phyloP scores from a whole-genome alignment of 1,139 yeast species.

The Geotrichum bryndzae region DNA sequence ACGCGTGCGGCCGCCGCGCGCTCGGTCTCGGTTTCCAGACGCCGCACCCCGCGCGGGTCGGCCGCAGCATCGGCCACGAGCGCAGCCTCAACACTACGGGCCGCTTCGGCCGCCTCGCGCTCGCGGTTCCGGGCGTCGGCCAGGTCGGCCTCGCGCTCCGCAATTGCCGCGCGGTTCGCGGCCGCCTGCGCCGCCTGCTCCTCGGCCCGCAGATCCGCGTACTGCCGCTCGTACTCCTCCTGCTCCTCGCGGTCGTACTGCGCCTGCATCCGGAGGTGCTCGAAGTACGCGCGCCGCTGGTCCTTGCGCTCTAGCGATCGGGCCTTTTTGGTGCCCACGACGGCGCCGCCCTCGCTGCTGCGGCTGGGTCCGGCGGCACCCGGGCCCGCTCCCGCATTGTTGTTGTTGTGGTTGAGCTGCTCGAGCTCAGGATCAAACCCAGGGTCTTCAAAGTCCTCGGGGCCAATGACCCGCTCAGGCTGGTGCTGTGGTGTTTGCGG shows the following conservation, averaged over 20 bases:
- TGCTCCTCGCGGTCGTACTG: slow-evolving; percentile 14
- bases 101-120: not conserved
- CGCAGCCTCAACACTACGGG: not conserved
- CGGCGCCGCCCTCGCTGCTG: not conserved
- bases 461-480: slow-evolving; percentile 11
- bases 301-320: slow-evolving; percentile 19
- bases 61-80: not conserved
- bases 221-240: slow-evolving; percentile 15
- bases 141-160: slow-evolving; percentile 1
- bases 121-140: not conserved
- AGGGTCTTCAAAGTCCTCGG: slow-evolving; percentile 16
- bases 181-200: slow-evolving; percentile 5
- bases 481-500: not conserved
- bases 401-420: slow-evolving; percentile 4
- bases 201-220: slow-evolving; percentile 14
- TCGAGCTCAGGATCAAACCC: slow-evolving; percentile 12
- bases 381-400: not conserved
- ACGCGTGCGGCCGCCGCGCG: not conserved
- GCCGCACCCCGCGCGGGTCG: not conserved
- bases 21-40: not conserved
- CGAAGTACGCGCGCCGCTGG: slow-evolving; percentile 18
- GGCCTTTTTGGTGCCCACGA: slow-evolving; percentile 19
- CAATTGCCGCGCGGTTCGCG: slow-evolving; percentile 12
- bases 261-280: slow-evolving; percentile 17
- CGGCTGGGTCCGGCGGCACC: not conserved